Evolutionary conservation across 2,329 filamentous ascomycete species (phyloP).

Genomic region (Aspergillus proliferans): DNA sequence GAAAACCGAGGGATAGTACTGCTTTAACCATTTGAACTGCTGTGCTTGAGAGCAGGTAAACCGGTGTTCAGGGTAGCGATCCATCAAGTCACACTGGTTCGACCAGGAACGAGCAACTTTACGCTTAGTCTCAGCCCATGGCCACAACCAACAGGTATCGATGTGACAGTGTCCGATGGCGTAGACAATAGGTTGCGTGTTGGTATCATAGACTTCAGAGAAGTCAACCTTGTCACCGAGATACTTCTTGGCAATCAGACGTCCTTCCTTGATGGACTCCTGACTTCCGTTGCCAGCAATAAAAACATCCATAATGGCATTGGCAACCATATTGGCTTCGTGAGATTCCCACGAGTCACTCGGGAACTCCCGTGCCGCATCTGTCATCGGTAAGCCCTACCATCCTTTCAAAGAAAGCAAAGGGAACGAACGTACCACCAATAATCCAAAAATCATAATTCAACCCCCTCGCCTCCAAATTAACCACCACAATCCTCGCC

Average conservation of each 20-base stretch:
- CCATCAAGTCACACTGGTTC: slow-evolving; percentile 91
- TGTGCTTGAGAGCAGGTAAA: slow-evolving; percentile 93
- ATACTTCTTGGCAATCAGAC: slow-evolving; percentile 77
- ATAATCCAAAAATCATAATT: slow-evolving; percentile 96
- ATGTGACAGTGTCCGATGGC: slow-evolving; percentile 97
- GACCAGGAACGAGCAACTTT: slow-evolving; percentile 96
- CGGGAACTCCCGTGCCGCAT: slow-evolving; percentile 87
- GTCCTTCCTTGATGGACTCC: slow-evolving; percentile 69
- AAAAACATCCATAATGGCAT: slow-evolving; percentile 84
- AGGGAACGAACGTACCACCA: slow-evolving; percentile 34
- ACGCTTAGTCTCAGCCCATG: slow-evolving; percentile 93
- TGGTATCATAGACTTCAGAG: slow-evolving; percentile 72
- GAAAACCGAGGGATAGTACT: slow-evolving; percentile 80
- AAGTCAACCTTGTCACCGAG: slow-evolving; percentile 76
- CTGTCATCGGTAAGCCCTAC: slow-evolving; percentile 32
- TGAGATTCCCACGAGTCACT: slow-evolving; percentile 84
- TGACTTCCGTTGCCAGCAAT: slow-evolving; percentile 67
- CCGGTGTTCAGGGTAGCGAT: slow-evolving; percentile 85
- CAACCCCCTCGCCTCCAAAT: slow-evolving; percentile 73
- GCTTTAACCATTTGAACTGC: slow-evolving; percentile 95
- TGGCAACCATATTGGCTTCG: slow-evolving; percentile 74
- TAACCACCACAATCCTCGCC: slow-evolving; percentile 84
- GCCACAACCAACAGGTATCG: slow-evolving; percentile 98
- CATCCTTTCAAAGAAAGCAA: neutral
- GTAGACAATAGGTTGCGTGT: slow-evolving; percentile 69